Conservation (phyloP, 139 green algal genomes). For the Chlamydomonas sphaeroides region DNA sequence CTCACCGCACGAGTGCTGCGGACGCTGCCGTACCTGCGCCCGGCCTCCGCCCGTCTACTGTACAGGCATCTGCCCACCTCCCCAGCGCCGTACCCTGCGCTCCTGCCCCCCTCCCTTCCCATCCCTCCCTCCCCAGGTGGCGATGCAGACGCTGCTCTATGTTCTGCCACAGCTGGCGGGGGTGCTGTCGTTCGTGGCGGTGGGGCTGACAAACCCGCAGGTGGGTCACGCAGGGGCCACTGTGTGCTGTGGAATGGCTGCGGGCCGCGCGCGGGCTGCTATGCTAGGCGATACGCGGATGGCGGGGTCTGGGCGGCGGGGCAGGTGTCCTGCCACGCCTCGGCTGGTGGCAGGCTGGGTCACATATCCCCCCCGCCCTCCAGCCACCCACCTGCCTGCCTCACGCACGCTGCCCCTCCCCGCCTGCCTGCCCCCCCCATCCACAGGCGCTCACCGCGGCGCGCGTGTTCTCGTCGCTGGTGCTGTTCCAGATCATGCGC, state of each 20-base stretch:
- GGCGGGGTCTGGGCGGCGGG: too few species aligned
- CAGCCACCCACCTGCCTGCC: not conserved
- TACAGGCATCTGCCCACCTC: too few species aligned
- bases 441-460: slow-evolving; percentile 27
- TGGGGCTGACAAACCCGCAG: slow-evolving; percentile 15
- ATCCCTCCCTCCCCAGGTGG: slow-evolving; percentile 35
- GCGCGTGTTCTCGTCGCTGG: slow-evolving; percentile 72
- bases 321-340: too few species aligned
- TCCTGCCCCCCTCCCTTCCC: too few species aligned
- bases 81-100: not conserved
- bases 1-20: not conserved
- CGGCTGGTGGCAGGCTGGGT: too few species aligned
- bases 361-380: not conserved
- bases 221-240: too few species aligned
- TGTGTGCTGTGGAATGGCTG: too few species aligned
- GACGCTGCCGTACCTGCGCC: too few species aligned
- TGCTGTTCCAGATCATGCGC: slow-evolving; percentile 81
- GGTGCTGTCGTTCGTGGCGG: slow-evolving; percentile 6
- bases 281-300: too few species aligned
- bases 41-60: too few species aligned
- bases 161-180: slow-evolving; percentile 42
- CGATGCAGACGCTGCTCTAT: slow-evolving; percentile 37
- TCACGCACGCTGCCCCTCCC: not conserved
- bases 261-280: too few species aligned
- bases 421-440: not conserved